Percentiles rank a stretch among this genome's conserved stretches.
Evolutionary conservation across 2,329 filamentous ascomycete genomes (phyloP).

Genomic region (Fusarium abutilonis): DNA sequence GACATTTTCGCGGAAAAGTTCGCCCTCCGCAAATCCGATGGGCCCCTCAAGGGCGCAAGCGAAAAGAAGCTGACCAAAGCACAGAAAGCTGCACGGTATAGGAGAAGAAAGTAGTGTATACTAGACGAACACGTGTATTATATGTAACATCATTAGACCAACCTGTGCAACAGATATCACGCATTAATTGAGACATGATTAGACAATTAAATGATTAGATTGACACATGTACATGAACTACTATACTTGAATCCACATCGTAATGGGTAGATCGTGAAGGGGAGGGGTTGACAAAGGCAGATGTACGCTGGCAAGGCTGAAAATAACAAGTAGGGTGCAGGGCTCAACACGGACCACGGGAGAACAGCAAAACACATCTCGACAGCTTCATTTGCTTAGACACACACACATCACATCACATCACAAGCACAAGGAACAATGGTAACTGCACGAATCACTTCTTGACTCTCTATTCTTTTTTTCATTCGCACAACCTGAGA

Average conservation of each 20-base stretch:
- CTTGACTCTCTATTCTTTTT: constrained; percentile 62
- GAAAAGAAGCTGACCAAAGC: too few species aligned
- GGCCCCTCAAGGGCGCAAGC: too few species aligned
- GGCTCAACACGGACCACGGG: too few species aligned
- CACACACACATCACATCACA: constrained; percentile 1
- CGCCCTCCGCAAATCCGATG: not conserved
- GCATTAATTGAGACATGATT: too few species aligned
- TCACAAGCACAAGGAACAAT: constrained; percentile 6
- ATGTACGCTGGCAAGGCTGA: too few species aligned
- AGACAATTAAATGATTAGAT: too few species aligned
- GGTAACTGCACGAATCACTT: constrained; percentile 51
- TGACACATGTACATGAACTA: too few species aligned
- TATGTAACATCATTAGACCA: constrained; percentile 21
- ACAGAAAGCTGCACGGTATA: too few species aligned
- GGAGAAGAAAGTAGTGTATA: constrained; percentile 9
- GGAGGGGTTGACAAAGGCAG: too few species aligned
- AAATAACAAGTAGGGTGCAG: too few species aligned
- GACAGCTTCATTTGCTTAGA: constrained; percentile 3
- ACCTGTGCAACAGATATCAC: not conserved
- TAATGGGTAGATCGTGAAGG: too few species aligned
- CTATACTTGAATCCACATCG: too few species aligned
- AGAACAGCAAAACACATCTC: not conserved
- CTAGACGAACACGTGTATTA: constrained; percentile 16
- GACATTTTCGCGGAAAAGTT: not conserved
- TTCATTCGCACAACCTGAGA: constrained; percentile 58